A percentile compares a stretch with the other conserved stretches of the same genome.
Evolutionary conservation across 2,329 filamentous ascomycete genomes (phyloP).

Genomic region (Talaromyces sp.): DNA sequence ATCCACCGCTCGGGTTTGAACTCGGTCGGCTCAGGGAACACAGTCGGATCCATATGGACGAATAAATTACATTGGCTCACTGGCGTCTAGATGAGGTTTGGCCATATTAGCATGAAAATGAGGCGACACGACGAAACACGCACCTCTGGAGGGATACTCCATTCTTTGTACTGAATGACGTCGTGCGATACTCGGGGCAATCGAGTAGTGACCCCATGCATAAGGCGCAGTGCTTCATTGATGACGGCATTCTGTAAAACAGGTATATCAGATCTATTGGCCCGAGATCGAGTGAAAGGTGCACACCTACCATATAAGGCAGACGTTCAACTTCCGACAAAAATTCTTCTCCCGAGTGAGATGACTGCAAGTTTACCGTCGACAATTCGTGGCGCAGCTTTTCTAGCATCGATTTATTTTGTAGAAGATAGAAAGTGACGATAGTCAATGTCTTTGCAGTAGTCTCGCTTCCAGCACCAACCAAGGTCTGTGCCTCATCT

Average conservation of each 20-base stretch:
- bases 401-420: conserved; percentile 19
- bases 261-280: neutral
- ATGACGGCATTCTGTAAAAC: conserved; percentile 29
- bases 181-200: conserved; percentile 30
- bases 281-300: neutral
- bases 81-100: conserved; percentile 24
- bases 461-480: conserved; percentile 37
- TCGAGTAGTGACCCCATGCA: conserved; percentile 29
- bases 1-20: conserved; percentile 41
- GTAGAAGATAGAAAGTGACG: conserved; percentile 31
- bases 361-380: conserved; percentile 24
- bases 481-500: conserved; percentile 31
- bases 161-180: conserved; percentile 30
- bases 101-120: neutral
- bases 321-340: conserved; percentile 35
- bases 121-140: neutral
- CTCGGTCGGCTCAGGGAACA: conserved; percentile 35
- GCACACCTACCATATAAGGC: conserved; percentile 34
- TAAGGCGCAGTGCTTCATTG: conserved; percentile 33
- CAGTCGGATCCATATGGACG: conserved; percentile 33
- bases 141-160: conserved; percentile 29
- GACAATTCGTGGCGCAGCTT: conserved; percentile 29
- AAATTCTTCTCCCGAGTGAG: conserved; percentile 22
- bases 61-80: conserved; percentile 39
- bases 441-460: conserved; percentile 31